These are phyloP conservation scores for Fusarium pseudograminearum DNA, from an alignment of 2,329 filamentous ascomycete genomes.

Conservation along the genomic window DNA sequence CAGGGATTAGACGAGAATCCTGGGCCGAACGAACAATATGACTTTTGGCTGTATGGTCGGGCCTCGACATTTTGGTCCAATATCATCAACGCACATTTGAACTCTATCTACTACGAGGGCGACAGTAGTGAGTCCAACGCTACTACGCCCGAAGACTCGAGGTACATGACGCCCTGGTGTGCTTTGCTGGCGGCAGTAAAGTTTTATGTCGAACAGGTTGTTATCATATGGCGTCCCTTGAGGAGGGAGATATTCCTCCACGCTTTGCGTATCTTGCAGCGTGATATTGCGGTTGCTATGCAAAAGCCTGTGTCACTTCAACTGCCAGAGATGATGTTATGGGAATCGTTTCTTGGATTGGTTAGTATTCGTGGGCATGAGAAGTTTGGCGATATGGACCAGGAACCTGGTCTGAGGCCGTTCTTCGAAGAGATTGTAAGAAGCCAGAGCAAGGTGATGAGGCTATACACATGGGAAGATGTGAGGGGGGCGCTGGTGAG, in stretches of 20 bases:
- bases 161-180: slow-evolving; percentile 6
- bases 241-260: not conserved
- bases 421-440: not conserved
- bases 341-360: not conserved
- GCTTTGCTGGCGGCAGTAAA: not conserved
- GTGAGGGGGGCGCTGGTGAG: not conserved
- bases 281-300: not conserved
- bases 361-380: not conserved
- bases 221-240: not conserved
- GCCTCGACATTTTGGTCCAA: not conserved
- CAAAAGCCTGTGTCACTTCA: not conserved
- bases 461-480: not conserved
- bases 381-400: not conserved
- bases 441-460: not conserved
- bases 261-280: not conserved
- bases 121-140: fast-evolving
- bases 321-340: not conserved
- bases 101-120: not conserved
- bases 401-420: not conserved
- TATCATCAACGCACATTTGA: slow-evolving; percentile 1
- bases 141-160: not conserved
- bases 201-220: slow-evolving; percentile 10
- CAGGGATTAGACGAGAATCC: not conserved
- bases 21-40: not conserved
- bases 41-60: slow-evolving; percentile 1